Evolutionary conservation across 768 basidiomycete species (phyloP), one percentile per base, ranked within the genome.

Genomic region (Podaxis sp.): DNA sequence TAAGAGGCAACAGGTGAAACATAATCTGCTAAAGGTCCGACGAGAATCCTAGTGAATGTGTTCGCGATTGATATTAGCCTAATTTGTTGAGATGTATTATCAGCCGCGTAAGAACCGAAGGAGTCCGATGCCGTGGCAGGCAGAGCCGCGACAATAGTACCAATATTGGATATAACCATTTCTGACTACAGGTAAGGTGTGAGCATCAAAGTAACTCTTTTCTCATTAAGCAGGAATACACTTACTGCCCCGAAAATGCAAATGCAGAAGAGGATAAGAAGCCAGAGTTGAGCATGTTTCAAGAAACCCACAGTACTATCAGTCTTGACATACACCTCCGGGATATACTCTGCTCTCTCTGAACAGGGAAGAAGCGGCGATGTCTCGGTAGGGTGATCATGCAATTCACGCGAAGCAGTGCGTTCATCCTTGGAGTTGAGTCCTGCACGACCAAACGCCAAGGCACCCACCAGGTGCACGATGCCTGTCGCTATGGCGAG

Each of bases 131-230:
- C 64, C 14, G 72, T 68, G 18, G 71, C 38, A 7, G 85, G 82
- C 37, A 91, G 79, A 13, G 91, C 86, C 3, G 87, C 72, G 13
- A 88, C 80, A 54, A 93, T 88, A 1, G 88, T 85, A 38, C 90
- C 91, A 50, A 93, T 86, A 66, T 91, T 93, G 18, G 90, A 87
- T 18, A 93, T 85, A 21, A 93, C 79, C 90, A 91, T 92, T 70
- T 92, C 90, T 50, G 81, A 83, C 88, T 90, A 57, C 5, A 16
- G 42, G 5, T 23, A 14, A 11, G 46, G 13, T 18, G 21, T 25
- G 47, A 27, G 21, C 23, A 27, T 48, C 13, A 48, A 25, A 14
- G 25, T 25, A 23, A 11, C 18, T 23, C 46, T 23, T 47, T 23
- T 47, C 32, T 25, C 11, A 48, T 23, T 13, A 10, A 38, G 37